Evolutionary conservation across 306 rosid genomes (phyloP).

Genomic region (Castanea mollissima): DNA sequence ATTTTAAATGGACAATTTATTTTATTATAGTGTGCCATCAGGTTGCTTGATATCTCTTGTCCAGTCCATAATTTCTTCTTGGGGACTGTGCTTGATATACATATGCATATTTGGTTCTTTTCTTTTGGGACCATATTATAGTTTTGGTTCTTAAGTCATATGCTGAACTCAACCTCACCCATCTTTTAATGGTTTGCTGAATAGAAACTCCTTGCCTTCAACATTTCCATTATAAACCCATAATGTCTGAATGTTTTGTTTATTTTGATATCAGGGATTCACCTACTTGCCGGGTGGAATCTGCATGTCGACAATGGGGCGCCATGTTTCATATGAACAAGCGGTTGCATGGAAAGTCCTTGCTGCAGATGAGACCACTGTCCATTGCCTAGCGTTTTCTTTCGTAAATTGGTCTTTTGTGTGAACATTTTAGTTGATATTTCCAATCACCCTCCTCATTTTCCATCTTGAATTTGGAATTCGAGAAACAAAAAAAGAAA

Average conservation of each 20-base stretch:
- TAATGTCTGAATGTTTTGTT: neutral
- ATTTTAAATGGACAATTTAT: neutral
- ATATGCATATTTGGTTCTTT: too few relatives aligned
- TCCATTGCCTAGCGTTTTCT: conserved; percentile 90
- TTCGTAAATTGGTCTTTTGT: conserved; percentile 97
- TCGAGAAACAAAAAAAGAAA: conserved; percentile 1
- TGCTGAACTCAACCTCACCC: neutral
- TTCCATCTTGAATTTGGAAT: conserved; percentile 25
- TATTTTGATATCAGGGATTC: conserved; percentile 48
- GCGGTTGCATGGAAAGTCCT: conserved; percentile 95
- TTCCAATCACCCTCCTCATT: conserved; percentile 3
- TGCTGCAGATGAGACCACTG: conserved; percentile 60
- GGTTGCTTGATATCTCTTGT: neutral
- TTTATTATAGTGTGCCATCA: neutral
- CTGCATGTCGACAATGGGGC: conserved; percentile 93
- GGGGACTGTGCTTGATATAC: too few relatives aligned
- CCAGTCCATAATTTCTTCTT: neutral
- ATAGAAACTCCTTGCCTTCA: too few relatives aligned
- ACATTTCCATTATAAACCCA: too few relatives aligned
- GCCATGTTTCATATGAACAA: conserved; percentile 83
- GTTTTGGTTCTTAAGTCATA: too few relatives aligned
- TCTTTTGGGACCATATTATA: neutral
- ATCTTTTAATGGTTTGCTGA: neutral
- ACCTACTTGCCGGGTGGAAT: conserved; percentile 83
- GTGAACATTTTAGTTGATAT: conserved; percentile 41